Base-by-base conservation (phyloP, 2,329 filamentous ascomycete genomes). In the Colletotrichum theobromicola region DNA sequence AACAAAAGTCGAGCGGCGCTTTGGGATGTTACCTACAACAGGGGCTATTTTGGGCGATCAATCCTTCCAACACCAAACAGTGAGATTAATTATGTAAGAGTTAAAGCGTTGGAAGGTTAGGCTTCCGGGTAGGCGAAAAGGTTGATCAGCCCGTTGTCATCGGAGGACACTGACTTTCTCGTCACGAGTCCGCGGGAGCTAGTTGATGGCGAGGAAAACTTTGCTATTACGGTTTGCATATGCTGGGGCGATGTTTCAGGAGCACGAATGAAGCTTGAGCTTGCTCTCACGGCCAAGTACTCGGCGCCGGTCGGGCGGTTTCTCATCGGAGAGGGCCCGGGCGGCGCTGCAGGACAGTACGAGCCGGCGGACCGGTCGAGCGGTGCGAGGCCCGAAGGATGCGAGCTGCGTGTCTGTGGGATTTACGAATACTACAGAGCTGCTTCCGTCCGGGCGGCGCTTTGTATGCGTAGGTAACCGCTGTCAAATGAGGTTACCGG, bases 201-300 rank as follows among this genome's bases (percentile, higher is more conserved):
- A 32, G 18, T 24, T 26, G 21, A 37, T 57, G 53, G 60, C 55
- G 28, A 18, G 15, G 15, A 42, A 70, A 65, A 61, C 53, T 60
- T n/a, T 34, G 53, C 28, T 64, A 13, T 62, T 28, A n/a, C n/a
- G 32, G 60, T 62, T 65, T 64, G 18, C 67, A 28, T 66, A 57
- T 18, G 26, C 62, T 16, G 37, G 57, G 67, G 18, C n/a, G 42
- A n/a, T 26, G 67, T 74, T 67, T 74, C 72, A 72, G 61, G 28
- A 71, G 67, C 37, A 67, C n/a, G 37, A 24, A n/a, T 12, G 61
- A 72, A 72, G 72, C 62, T 74, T 66, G 67, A 74, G 67, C 62
- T 74, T 72, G 16, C 66, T 61, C 35, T 13, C 10, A 7, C 32
- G 21, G 32, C 61, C 30, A 12, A 15, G 18, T 46, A 13, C 42